These are phyloP conservation scores for Ceratobasidium sp. DNA, from an alignment of 1,284 basidiomycete species.

Conservation along the genomic window DNA sequence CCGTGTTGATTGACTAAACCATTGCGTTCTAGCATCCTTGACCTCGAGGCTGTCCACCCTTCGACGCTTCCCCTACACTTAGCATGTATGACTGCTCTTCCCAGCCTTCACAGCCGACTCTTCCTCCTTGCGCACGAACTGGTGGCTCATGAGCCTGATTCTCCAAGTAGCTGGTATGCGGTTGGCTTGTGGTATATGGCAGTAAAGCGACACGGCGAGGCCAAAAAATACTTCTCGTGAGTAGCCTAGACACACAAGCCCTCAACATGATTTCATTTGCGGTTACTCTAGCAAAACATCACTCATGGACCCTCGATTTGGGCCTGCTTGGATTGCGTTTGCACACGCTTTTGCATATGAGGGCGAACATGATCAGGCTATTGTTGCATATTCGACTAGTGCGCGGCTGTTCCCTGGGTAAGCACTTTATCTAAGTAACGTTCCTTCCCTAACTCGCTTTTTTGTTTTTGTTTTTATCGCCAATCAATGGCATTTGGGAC, in stretches of 20 bases:
- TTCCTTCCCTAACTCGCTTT: neutral
- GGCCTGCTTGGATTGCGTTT: constrained; percentile 96
- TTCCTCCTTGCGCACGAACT: constrained; percentile 97
- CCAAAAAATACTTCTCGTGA: constrained; percentile 91
- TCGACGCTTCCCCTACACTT: constrained; percentile 92
- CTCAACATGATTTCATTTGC: constrained; percentile 27
- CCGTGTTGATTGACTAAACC: neutral
- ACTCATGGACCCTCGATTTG: constrained; percentile 96
- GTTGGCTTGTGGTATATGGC: constrained; percentile 97
- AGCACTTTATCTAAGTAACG: constrained; percentile 49
- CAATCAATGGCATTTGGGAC: constrained; percentile 13
- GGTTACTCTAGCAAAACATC: constrained; percentile 82
- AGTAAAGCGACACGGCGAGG: constrained; percentile 85
- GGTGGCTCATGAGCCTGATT: constrained; percentile 92
- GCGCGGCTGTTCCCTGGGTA: constrained; percentile 94
- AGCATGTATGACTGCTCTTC: constrained; percentile 96
- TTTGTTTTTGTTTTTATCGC: constrained; percentile 15
- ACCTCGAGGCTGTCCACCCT: constrained; percentile 81
- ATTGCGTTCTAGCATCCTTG: constrained; percentile 71
- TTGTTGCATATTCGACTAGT: constrained; percentile 97
- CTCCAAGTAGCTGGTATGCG: constrained; percentile 96
- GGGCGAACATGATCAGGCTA: constrained; percentile 97
- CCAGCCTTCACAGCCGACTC: constrained; percentile 88
- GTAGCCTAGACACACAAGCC: neutral
- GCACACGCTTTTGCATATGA: constrained; percentile 97